phyloP scores from a whole-genome alignment of 129 eudicot genomes.

The Flaveria ramosissima region DNA sequence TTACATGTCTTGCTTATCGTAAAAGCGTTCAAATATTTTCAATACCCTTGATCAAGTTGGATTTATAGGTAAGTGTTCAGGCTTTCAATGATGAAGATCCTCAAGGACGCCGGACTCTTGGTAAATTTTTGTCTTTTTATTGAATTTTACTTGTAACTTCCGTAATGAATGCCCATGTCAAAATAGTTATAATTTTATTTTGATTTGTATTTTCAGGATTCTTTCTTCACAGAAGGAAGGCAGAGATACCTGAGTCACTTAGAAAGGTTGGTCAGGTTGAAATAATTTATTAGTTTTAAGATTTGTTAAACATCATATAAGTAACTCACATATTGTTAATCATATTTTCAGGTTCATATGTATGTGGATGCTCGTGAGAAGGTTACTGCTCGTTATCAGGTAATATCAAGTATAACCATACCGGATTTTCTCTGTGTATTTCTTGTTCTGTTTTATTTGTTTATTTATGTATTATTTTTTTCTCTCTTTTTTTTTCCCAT shows the following conservation, averaged over 20 bases:
- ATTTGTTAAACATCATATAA: slow-evolving; percentile 9
- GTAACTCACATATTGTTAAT: slow-evolving; percentile 8
- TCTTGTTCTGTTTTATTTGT: background rate
- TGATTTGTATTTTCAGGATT: slow-evolving; percentile 51
- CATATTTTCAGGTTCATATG: slow-evolving; percentile 72
- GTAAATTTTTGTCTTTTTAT: slow-evolving; percentile 37
- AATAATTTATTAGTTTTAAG: background rate
- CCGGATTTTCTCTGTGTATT: background rate
- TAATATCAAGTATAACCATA: slow-evolving; percentile 21
- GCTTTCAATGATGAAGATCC: slow-evolving; percentile 99
- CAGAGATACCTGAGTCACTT: slow-evolving; percentile 74
- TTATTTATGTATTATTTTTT: no score
- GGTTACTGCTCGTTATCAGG: slow-evolving; percentile 99
- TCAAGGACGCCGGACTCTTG: slow-evolving; percentile 98
- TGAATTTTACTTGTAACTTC: slow-evolving; percentile 6
- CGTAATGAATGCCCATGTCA: slow-evolving; percentile 8
- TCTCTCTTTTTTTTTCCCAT: background rate
- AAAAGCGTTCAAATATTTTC: background rate
- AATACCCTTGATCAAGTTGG: background rate
- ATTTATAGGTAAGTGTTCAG: slow-evolving; percentile 86
- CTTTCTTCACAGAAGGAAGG: slow-evolving; percentile 98
- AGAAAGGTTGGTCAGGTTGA: slow-evolving; percentile 63
- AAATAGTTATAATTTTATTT: background rate
- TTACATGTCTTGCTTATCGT: slow-evolving; percentile 9
- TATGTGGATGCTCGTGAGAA: slow-evolving; percentile 89